Conservation (phyloP, 2,329 filamentous ascomycete species). For the Colletotrichum sp. region DNA sequence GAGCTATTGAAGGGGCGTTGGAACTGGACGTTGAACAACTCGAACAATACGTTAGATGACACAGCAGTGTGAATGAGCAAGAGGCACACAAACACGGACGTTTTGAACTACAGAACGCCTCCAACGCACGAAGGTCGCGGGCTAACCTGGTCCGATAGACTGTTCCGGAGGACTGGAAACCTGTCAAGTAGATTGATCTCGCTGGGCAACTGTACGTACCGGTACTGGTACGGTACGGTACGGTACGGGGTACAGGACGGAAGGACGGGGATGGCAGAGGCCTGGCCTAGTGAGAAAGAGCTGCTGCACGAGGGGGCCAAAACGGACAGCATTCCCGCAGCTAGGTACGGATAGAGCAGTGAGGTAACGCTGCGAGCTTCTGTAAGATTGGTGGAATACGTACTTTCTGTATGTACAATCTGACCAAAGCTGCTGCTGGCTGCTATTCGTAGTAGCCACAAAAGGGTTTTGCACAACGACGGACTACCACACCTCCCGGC, state of each 20-base stretch:
- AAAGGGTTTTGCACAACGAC: neutral
- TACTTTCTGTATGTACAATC: neutral
- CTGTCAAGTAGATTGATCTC: neutral
- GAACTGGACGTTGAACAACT: neutral
- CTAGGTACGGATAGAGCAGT: neutral
- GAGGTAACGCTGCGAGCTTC: neutral
- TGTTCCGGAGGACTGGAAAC: neutral
- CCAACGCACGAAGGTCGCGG: neutral
- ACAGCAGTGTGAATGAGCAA: neutral
- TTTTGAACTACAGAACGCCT: neutral
- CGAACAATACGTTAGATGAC: neutral
- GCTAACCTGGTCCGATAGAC: neutral
- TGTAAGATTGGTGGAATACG: neutral
- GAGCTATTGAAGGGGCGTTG: neutral
- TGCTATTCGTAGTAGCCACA: neutral
- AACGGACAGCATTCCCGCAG: neutral
- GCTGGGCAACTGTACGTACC: neutral
- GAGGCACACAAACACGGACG: neutral
- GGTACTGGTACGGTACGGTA: neutral
- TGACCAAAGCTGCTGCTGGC: neutral
- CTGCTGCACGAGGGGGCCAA: conserved; percentile 1
- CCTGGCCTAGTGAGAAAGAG: neutral
- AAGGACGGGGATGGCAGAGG: neutral
- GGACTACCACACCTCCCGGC: neutral
- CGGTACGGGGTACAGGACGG: neutral